Evolutionary conservation across 768 basidiomycete species (phyloP).

Genomic region (Wakefieldia striispora): DNA sequence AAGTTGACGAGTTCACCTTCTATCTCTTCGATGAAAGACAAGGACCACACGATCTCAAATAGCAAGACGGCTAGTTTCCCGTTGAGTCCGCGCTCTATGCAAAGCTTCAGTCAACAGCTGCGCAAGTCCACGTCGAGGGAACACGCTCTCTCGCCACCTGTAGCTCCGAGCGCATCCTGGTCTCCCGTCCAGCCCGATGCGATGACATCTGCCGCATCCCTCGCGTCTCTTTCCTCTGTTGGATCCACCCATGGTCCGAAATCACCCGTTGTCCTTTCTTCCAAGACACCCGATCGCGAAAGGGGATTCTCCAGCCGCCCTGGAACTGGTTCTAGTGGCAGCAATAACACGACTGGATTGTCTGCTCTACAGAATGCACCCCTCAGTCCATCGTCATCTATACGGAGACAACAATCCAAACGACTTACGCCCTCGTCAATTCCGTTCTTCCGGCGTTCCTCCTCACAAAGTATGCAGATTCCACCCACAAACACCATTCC

Average conservation of each 20-base stretch:
- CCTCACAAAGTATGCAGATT: slow-evolving; percentile 82
- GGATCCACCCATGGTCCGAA: slow-evolving; percentile 59
- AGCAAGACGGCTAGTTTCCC: slow-evolving; percentile 54
- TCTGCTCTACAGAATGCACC: slow-evolving; percentile 56
- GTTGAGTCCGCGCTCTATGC: slow-evolving; percentile 64
- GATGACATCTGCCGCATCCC: slow-evolving; percentile 75
- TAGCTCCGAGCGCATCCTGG: slow-evolving; percentile 52
- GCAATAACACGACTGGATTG: slow-evolving; percentile 60
- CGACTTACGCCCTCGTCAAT: slow-evolving; percentile 91
- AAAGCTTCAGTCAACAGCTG: slow-evolving; percentile 59
- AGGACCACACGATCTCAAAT: slow-evolving; percentile 32
- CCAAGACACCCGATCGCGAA: slow-evolving; percentile 63
- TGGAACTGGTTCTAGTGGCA: slow-evolving; percentile 74
- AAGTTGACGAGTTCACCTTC: slow-evolving; percentile 69
- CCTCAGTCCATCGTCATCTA: slow-evolving; percentile 69
- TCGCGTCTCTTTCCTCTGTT: slow-evolving; percentile 71
- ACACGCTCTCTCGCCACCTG: slow-evolving; percentile 45
- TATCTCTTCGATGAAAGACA: slow-evolving; percentile 50
- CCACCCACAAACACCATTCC: slow-evolving; percentile 43
- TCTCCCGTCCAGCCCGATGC: slow-evolving; percentile 70
- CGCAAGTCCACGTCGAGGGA: slow-evolving; percentile 74
- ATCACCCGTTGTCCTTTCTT: slow-evolving; percentile 39
- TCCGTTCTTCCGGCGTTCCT: slow-evolving; percentile 90
- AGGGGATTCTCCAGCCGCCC: slow-evolving; percentile 56
- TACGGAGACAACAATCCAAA: slow-evolving; percentile 64